phyloP scores from a whole-genome alignment of 2,329 filamentous ascomycete genomes.

The Paecilomyces dactylethromorphus region DNA sequence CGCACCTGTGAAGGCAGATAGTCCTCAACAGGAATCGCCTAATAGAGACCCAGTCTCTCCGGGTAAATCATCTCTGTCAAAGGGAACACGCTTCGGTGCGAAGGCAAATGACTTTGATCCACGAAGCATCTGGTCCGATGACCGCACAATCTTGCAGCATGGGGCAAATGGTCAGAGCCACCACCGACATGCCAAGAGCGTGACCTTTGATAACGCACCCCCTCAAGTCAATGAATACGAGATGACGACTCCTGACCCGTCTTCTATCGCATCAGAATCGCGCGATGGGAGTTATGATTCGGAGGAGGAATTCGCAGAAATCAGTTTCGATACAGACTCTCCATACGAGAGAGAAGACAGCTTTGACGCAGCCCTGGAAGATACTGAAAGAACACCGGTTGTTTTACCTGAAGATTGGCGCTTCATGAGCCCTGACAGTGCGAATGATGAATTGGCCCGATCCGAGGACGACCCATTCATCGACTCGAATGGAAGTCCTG shows the following conservation, averaged over 20 bases:
- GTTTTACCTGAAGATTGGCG: conserved; percentile 97
- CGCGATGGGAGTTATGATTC: conserved; percentile 91
- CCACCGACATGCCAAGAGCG: conserved; percentile 87
- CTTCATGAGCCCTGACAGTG: conserved; percentile 61
- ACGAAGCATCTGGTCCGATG: conserved; percentile 62
- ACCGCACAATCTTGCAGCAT: conserved; percentile 53
- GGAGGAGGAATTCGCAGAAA: conserved; percentile 53
- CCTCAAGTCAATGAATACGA: conserved; percentile 97
- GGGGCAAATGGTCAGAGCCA: conserved; percentile 61
- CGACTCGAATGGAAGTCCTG: conserved; percentile 57
- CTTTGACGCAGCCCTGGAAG: conserved; percentile 91
- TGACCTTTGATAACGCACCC: conserved; percentile 90
- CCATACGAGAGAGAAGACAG: conserved; percentile 70
- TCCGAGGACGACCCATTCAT: conserved; percentile 62
- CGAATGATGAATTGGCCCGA: conserved; percentile 48
- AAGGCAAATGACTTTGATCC: conserved; percentile 53
- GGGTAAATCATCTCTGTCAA: conserved; percentile 81
- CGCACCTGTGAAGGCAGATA: conserved; percentile 9
- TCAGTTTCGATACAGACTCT: conserved; percentile 53
- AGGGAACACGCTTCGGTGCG: conserved; percentile 47
- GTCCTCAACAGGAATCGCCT: conserved; percentile 43
- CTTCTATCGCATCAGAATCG: conserved; percentile 80
- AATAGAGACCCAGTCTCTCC: conserved; percentile 71
- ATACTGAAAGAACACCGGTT: conserved; percentile 94
- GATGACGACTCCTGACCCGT: conserved; percentile 94